Evolutionary conservation across 2,329 filamentous ascomycete species (phyloP).

Genomic region (Calonectria pauciramosa): DNA sequence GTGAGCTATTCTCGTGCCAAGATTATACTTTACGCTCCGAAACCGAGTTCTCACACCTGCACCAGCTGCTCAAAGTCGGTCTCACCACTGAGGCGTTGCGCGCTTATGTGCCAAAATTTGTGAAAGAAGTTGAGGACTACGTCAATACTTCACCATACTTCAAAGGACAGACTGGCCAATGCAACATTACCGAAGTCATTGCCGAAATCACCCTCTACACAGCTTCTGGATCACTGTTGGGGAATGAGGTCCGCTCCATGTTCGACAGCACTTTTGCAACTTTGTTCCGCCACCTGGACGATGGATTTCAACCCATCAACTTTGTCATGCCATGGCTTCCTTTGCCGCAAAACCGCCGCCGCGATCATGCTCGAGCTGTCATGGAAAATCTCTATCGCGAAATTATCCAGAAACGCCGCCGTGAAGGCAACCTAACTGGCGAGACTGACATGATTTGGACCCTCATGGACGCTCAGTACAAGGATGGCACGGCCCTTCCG

Average conservation of each 20-base stretch:
- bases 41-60: background rate
- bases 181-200: constrained; percentile 81
- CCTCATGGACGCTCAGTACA: constrained; percentile 87
- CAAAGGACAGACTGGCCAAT: constrained; percentile 75
- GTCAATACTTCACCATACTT: constrained; percentile 75
- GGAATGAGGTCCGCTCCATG: constrained; percentile 82
- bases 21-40: background rate
- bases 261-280: constrained; percentile 86
- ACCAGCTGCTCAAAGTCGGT: constrained; percentile 82
- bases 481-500: constrained; percentile 80
- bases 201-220: constrained; percentile 92
- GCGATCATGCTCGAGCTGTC: constrained; percentile 83
- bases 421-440: constrained; percentile 62
- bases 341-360: constrained; percentile 85
- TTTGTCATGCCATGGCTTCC: constrained; percentile 90
- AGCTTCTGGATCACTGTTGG: constrained; percentile 87
- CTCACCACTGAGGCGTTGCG: constrained; percentile 80
- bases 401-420: constrained; percentile 80
- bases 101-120: constrained; percentile 83
- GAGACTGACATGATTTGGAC: constrained; percentile 88
- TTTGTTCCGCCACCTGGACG: constrained; percentile 89
- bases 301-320: constrained; percentile 89
- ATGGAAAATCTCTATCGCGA: constrained; percentile 86
- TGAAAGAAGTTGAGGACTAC: constrained; percentile 79
- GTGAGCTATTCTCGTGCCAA: constrained; percentile 58